Evolutionary conservation across 495 filamentous ascomycete species (phyloP).

Genomic region (Astrocystis sublimbata): DNA sequence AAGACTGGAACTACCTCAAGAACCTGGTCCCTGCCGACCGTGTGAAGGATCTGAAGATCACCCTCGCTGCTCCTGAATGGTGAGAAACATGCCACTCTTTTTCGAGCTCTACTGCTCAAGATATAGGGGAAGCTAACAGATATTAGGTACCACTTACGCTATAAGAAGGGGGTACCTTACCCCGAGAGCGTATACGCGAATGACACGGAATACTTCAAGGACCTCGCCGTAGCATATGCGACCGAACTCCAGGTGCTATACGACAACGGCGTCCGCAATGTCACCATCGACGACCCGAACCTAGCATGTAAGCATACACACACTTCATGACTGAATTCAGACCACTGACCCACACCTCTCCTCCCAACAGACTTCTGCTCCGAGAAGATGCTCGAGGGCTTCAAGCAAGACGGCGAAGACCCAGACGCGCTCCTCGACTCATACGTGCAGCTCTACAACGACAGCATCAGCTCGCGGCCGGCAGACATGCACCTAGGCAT

Average conservation of each 20-base stretch:
- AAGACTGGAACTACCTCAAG: slow-evolving; percentile 66
- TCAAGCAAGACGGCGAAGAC: slow-evolving; percentile 58
- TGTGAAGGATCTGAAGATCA: slow-evolving; percentile 62
- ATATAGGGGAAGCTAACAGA: background rate
- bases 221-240: slow-evolving; percentile 65
- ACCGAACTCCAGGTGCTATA: slow-evolving; percentile 63
- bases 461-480: slow-evolving; percentile 57
- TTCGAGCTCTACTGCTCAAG: background rate
- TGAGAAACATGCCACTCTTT: slow-evolving; percentile 1
- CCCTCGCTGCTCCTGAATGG: slow-evolving; percentile 65
- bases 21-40: slow-evolving; percentile 55
- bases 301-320: slow-evolving; percentile 57
- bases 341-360: background rate
- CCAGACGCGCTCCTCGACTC: slow-evolving; percentile 62
- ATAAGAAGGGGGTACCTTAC: slow-evolving; percentile 63
- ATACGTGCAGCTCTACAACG: slow-evolving; percentile 71
- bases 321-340: background rate
- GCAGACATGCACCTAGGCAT: slow-evolving; percentile 65
- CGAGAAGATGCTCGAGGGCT: slow-evolving; percentile 64
- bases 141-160: slow-evolving; percentile 58
- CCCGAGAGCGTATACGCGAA: slow-evolving; percentile 59
- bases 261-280: slow-evolving; percentile 63
- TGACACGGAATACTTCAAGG: slow-evolving; percentile 65
- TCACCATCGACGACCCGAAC: slow-evolving; percentile 68
- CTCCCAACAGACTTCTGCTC: slow-evolving; percentile 61